Percentiles rank a stretch among this genome's conserved stretches.
Evolutionary conservation across 139 green algal species (phyloP).

Genomic region (Axilococcus clingmanii): DNA sequence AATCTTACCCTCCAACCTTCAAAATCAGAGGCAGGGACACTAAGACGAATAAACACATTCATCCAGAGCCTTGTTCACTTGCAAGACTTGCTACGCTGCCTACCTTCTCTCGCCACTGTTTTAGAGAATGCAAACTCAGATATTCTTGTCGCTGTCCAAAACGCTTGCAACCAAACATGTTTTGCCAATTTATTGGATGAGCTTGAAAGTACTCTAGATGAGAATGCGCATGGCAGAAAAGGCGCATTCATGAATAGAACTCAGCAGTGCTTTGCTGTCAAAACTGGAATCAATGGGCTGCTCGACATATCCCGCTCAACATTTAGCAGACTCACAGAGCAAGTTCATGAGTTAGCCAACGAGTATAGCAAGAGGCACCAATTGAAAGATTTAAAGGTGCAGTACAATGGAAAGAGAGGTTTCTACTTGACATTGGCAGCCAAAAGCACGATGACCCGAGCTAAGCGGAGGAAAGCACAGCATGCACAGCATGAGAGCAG

Average conservation of each 20-base stretch:
- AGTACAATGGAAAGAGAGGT: slow-evolving; percentile 54
- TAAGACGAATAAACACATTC: slow-evolving; percentile 23
- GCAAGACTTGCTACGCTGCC: slow-evolving; percentile 27
- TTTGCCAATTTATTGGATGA: slow-evolving; percentile 21
- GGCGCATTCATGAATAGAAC: slow-evolving; percentile 50
- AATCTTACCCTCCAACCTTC: slow-evolving; percentile 14
- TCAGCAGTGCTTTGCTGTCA: slow-evolving; percentile 68
- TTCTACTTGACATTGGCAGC: slow-evolving; percentile 50
- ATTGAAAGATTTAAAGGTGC: slow-evolving; percentile 35
- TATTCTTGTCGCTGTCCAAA: slow-evolving; percentile 29
- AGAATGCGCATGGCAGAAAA: slow-evolving; percentile 36
- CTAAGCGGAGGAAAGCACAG: slow-evolving; percentile 1
- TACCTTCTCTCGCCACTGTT: slow-evolving; percentile 27
- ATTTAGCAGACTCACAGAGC: slow-evolving; percentile 72
- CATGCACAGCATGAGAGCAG: background rate
- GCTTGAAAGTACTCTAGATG: slow-evolving; percentile 41
- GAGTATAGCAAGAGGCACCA: slow-evolving; percentile 11
- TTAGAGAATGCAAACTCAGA: slow-evolving; percentile 19
- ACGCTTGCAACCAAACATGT: slow-evolving; percentile 11
- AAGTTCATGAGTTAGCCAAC: slow-evolving; percentile 57
- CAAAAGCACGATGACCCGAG: slow-evolving; percentile 1
- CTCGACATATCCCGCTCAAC: slow-evolving; percentile 64
- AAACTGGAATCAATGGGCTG: slow-evolving; percentile 47
- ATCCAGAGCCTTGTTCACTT: slow-evolving; percentile 46
- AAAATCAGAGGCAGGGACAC: slow-evolving; percentile 6